phyloP scores from a whole-genome alignment of 1,284 basidiomycete genomes.

The Ustilago loliicola region DNA sequence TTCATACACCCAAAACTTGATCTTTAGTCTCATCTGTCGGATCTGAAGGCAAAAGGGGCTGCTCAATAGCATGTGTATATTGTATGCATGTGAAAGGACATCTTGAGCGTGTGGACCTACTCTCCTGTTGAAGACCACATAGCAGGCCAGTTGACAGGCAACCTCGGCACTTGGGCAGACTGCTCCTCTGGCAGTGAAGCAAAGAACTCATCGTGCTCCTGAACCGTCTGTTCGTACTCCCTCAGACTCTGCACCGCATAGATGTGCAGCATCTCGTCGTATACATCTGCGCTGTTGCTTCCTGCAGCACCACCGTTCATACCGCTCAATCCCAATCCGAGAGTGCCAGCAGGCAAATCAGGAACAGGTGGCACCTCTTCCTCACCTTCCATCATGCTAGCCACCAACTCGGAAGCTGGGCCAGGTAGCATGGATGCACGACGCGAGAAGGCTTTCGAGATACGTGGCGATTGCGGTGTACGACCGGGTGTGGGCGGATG shows the following conservation, averaged over 20 bases:
- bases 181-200: constrained; percentile 48
- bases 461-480: constrained; percentile 45
- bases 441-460: constrained; percentile 60
- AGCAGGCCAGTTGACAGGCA: constrained; percentile 60
- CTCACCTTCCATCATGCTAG: constrained; percentile 34
- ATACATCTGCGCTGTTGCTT: constrained; percentile 29
- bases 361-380: constrained; percentile 47
- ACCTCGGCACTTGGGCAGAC: constrained; percentile 53
- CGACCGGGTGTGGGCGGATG: constrained; percentile 35
- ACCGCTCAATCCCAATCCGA: constrained; percentile 31
- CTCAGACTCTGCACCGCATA: constrained; percentile 65
- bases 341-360: constrained; percentile 35
- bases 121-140: constrained; percentile 56
- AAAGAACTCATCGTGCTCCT: constrained; percentile 66
- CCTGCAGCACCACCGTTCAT: constrained; percentile 11
- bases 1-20: no score
- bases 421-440: constrained; percentile 62
- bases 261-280: constrained; percentile 58
- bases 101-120: background rate
- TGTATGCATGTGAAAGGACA: background rate
- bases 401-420: constrained; percentile 59
- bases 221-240: constrained; percentile 66
- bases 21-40: no score
- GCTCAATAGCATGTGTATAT: background rate
- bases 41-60: background rate